Evolutionary conservation across 768 basidiomycete species (phyloP), one percentile per base, ranked within the genome.

Genomic region (Leccinum boreale): DNA sequence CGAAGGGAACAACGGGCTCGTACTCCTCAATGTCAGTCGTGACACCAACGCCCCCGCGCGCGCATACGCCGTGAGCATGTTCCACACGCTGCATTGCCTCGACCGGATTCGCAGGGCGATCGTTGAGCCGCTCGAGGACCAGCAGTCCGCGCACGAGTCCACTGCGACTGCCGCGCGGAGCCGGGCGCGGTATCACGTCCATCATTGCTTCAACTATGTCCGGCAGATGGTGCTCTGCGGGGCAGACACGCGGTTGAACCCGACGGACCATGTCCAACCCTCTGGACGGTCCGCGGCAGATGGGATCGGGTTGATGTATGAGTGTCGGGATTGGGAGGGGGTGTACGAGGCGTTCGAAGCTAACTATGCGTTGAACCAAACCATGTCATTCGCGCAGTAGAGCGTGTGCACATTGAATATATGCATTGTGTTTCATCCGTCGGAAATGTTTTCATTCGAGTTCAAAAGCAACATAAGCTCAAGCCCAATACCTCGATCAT

Each of bases 81-180:
- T 79, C 39, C 77, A 79, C 64, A 71, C 74, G 35, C 65, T 79
- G 0, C 74, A 75, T 23, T 78, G 78, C 56, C 66, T 79, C 60
- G 64, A 78, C 45, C 60, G 77, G 17, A 50, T 78, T n/a, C 70
- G 75, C 26, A 60, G 31, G 7, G 65, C 69, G 36, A 57, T 74
- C 55, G 47, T 54, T 10, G 29, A 5, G 3, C 17, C 36, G 8
- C 55, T 54, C 15, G 48, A 24, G 46, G 6, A 45, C 4, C 33
- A 6, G 14, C 33, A 35, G 33, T 35, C 39, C 8, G 39, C 9
- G 39, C 39, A 39, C 36, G 39, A 39, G 39, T 39, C 39, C 9
- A 39, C 17, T n/a, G 9, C 8, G 9, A 39, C 17, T 2, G 1
- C 39, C n/a, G 3, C n/a, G 39, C 39, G 17, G 36, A 39, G 17